Base-by-base conservation (phyloP, 2,329 filamentous ascomycete species). In the Colletotrichum zoysiae region DNA sequence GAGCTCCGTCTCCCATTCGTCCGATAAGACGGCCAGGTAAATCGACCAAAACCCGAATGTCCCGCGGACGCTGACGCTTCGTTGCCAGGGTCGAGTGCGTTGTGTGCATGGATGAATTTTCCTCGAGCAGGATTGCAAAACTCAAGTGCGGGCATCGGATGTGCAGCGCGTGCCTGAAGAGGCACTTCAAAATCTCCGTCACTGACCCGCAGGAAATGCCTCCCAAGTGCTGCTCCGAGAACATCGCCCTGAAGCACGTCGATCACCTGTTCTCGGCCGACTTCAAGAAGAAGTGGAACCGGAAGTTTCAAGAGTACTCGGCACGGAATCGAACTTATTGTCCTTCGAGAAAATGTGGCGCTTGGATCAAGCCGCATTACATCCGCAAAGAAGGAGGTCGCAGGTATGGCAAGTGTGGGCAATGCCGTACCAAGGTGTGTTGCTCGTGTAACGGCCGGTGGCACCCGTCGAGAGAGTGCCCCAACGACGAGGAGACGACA, bases 131-230 rank as follows among this genome's bases (percentile, higher is more conserved):
- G 79, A 88, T 91, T 44, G 90, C 90, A 48, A 93, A 91, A 79
- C 87, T 97, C 46, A 88, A 89, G 75, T 97, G 95, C 79, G 90
- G 90, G 3, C 94, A 97, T 80, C 89, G 90, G 73, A 95, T 95
- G 92, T 97, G 95, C 81, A 86, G 92, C 74, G 80, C 86, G 9
- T 97, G 95, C 79, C 84, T 97, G 51, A 92, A 90, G 79, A 89
- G 90, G 61, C 87, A 90, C 69, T 97, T 97, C 81, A 89, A 87
- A 65, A 86, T 94, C 73, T 96, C 94, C 14, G 85, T 95, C 73
- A 91, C 87, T 53, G 93, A 97, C 78, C 90, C 93, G 1, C 88
- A 90, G 72, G 91, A 94, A 75, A 97, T 97, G 93, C 94, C 95
- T 23, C 95, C 95, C 0, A 89, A 87, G 78, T 97, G 94, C 81